Percentiles rank a stretch among this genome's conserved stretches.
These are phyloP conservation scores for Ophiostoma novo-ulmi DNA, from an alignment of 2,329 filamentous ascomycete genomes.

Conservation along the genomic window DNA sequence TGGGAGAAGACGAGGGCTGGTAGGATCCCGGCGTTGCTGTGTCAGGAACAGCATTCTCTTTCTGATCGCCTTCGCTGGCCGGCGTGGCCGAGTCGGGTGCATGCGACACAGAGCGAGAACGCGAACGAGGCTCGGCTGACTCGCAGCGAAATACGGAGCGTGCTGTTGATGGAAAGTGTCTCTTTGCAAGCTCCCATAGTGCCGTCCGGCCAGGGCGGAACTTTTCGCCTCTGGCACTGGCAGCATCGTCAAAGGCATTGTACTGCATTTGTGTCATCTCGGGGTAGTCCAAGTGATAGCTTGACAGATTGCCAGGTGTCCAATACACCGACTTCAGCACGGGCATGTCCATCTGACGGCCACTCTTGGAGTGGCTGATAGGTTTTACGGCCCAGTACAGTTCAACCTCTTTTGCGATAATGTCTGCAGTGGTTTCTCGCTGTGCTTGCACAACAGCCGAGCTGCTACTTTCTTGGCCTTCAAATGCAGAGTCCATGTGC, in stretches of 20 bases:
- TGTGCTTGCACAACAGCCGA: background rate
- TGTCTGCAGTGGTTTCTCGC: background rate
- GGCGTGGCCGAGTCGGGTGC: background rate
- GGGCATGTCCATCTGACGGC: slow-evolving; percentile 54
- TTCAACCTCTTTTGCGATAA: slow-evolving; percentile 37
- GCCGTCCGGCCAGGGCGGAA: slow-evolving; percentile 49
- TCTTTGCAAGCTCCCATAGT: slow-evolving; percentile 55
- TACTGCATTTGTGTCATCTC: slow-evolving; percentile 59
- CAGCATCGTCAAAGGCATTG: slow-evolving; percentile 51
- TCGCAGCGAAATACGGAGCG: slow-evolving; percentile 16
- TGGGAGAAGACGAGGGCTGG: slow-evolving; percentile 3
- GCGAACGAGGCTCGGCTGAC: slow-evolving; percentile 18
- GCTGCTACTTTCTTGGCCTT: background rate
- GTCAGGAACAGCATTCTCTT: slow-evolving; percentile 24
- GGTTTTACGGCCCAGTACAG: slow-evolving; percentile 48
- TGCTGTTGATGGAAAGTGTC: slow-evolving; percentile 47
- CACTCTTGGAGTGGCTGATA: slow-evolving; percentile 45
- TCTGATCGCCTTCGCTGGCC: slow-evolving; percentile 22
- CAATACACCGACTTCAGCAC: slow-evolving; percentile 55
- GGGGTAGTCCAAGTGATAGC: slow-evolving; percentile 59
- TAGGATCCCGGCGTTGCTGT: slow-evolving; percentile 6
- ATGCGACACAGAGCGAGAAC: slow-evolving; percentile 17
- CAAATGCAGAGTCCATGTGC: slow-evolving; percentile 35
- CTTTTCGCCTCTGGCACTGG: slow-evolving; percentile 45
- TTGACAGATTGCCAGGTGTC: slow-evolving; percentile 48